Evolutionary conservation across 2,329 filamentous ascomycete genomes (phyloP).

Genomic region (Ustulina deusta): DNA sequence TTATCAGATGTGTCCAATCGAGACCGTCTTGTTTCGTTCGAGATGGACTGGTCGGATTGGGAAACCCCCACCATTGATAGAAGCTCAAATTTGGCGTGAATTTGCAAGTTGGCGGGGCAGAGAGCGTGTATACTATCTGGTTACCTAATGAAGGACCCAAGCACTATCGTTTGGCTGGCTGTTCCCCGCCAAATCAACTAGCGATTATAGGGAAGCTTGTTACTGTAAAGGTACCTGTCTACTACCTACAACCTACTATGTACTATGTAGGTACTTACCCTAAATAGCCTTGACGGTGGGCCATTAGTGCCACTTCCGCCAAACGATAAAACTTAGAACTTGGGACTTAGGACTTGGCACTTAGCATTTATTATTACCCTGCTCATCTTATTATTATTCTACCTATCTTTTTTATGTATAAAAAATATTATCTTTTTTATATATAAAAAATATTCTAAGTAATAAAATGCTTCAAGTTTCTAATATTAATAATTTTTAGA

Average conservation of each 20-base stretch:
- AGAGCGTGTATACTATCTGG: background rate
- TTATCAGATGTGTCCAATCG: conserved; percentile 10
- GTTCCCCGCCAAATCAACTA: background rate
- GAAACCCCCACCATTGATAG: conserved; percentile 24
- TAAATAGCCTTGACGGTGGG: background rate
- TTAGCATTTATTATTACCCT: too few relatives aligned
- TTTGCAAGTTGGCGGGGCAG: conserved; percentile 13
- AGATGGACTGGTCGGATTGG: conserved; percentile 2
- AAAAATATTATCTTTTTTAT: too few relatives aligned
- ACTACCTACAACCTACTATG: background rate
- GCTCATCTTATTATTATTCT: too few relatives aligned
- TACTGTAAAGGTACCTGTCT: conserved; percentile 10
- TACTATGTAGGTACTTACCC: background rate
- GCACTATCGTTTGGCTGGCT: conserved; percentile 11
- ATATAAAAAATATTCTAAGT: too few relatives aligned
- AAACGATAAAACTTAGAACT: too few relatives aligned
- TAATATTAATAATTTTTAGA: too few relatives aligned
- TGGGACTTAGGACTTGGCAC: too few relatives aligned
- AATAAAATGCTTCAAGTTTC: too few relatives aligned
- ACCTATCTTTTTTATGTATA: too few relatives aligned
- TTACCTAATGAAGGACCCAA: conserved; percentile 3
- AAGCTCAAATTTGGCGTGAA: background rate
- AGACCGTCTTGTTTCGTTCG: conserved; percentile 17
- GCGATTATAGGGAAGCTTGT: background rate
- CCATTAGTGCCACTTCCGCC: too few relatives aligned